Percentiles rank a stretch among this genome's conserved stretches.
These are phyloP conservation scores for Dentipellis sp. DNA, from an alignment of 768 basidiomycete genomes.

Conservation along the genomic window DNA sequence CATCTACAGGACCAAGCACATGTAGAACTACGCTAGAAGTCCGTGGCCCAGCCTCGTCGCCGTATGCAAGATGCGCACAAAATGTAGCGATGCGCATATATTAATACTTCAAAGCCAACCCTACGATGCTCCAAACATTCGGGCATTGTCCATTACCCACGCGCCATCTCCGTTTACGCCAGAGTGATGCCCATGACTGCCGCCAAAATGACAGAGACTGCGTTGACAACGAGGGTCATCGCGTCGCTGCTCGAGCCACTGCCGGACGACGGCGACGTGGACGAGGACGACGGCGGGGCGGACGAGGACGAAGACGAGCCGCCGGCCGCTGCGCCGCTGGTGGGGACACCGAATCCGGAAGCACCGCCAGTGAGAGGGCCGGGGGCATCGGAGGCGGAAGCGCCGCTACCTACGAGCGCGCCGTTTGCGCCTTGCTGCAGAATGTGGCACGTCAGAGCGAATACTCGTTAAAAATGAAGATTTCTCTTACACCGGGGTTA, in stretches of 20 bases:
- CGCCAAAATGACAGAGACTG: not conserved
- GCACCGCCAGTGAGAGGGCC: slow-evolving; percentile 29
- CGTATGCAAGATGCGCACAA: too few species aligned
- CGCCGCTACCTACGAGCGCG: slow-evolving; percentile 35
- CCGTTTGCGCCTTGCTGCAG: slow-evolving; percentile 25
- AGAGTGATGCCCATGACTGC: not conserved
- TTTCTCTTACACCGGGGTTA: slow-evolving; percentile 25
- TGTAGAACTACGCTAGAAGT: too few species aligned
- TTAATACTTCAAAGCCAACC: too few species aligned
- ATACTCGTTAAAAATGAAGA: slow-evolving; percentile 15
- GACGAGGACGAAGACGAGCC: not conserved
- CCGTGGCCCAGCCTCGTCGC: too few species aligned
- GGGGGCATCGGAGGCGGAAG: slow-evolving; percentile 35
- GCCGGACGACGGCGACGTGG: not conserved
- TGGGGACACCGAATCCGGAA: slow-evolving; percentile 18
- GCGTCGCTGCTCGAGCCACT: not conserved
- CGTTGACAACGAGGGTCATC: not conserved
- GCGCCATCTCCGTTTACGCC: not conserved
- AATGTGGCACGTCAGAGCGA: not conserved
- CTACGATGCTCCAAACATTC: too few species aligned
- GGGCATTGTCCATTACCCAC: not conserved
- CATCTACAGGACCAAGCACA: too few species aligned
- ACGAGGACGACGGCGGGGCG: not conserved
- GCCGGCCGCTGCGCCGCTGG: slow-evolving; percentile 11
- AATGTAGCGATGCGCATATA: too few species aligned